Evolutionary conservation across 2,329 filamentous ascomycete species (phyloP), one percentile per base, ranked within the genome.

Genomic region (Colletotrichum eleusines): DNA sequence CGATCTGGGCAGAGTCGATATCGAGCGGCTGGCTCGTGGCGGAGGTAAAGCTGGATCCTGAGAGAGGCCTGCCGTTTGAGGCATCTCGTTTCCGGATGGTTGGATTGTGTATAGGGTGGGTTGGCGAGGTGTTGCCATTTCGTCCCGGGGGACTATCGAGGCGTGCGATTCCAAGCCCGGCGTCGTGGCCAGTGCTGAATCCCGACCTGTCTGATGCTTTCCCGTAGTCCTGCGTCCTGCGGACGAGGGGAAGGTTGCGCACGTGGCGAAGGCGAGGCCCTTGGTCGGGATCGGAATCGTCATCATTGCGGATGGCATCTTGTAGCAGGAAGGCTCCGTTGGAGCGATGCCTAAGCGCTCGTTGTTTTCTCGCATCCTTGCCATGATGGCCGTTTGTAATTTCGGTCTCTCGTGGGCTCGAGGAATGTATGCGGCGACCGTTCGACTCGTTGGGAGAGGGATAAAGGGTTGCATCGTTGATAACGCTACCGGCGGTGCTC

Each of bases 1-100:
- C 94, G 73, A 98, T 97, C 80, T 97, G 93, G 5, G 92, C 89
- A 9, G 95, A 92, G 76, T 98, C 95, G 71, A 92, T 86, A 75
- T 94, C 90, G 26, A 92, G 78, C 6, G 80, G 75, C 26, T 63
- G 18, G 78, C 73, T 55, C 73, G 73, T 40, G 67, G 75, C 75
- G 46, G 58, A 71, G 44, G 3, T 72, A 66, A 50, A 72, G 74
- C 63, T 73, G 60, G 54, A 65, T 26, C 42, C 67, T 40, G 55
- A 61, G 64, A 71, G 50, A 57, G 74, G 53, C 74, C 76, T 57
- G 65, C 74, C 61, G 69, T 77, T 50, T 69, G 68, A 64, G 68
- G 73, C 58, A 42, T 72, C 68, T 16, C 71, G 68, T 55, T 73
- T 74, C 38, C 55, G 72, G 26, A 72, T 54, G 23, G 61, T 72